phyloP scores from a whole-genome alignment of 345 rosid species.

The Gossypium raimondii region DNA sequence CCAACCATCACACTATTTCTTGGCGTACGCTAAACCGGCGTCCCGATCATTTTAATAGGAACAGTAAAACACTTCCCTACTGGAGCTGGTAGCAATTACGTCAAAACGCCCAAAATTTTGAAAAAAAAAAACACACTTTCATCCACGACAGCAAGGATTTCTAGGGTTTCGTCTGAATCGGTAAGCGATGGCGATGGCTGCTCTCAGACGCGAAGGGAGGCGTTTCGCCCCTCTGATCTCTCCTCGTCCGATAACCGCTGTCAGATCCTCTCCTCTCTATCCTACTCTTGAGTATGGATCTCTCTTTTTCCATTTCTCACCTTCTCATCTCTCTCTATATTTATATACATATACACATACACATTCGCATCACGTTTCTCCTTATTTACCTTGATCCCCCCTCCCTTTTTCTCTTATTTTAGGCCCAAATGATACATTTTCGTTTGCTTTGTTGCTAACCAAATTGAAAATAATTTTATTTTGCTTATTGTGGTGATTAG shows the following conservation, averaged over 20 bases:
- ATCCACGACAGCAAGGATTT: constrained; percentile 7
- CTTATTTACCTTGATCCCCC: background rate
- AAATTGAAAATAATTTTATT: background rate
- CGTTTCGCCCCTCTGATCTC: constrained; percentile 56
- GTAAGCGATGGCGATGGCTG: constrained; percentile 64
- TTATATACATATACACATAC: background rate
- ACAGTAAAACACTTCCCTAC: background rate
- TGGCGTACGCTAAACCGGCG: background rate
- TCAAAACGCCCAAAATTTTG: background rate
- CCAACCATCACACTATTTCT: too few relatives aligned
- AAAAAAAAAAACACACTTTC: background rate
- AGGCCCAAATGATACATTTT: background rate
- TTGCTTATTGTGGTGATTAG: background rate
- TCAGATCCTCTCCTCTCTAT: constrained; percentile 34
- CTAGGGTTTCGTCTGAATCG: constrained; percentile 20
- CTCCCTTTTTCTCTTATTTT: background rate
- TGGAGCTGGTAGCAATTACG: background rate
- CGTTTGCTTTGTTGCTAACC: background rate
- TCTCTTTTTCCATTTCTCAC: constrained; percentile 10
- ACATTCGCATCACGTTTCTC: background rate
- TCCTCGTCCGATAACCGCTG: constrained; percentile 52
- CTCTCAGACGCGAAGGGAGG: constrained; percentile 76
- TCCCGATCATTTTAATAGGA: background rate
- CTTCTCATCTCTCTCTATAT: background rate
- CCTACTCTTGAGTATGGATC: constrained; percentile 32